Evolutionary conservation across 805 yeast genomes (phyloP).

Genomic region (Candida mattraensis): DNA sequence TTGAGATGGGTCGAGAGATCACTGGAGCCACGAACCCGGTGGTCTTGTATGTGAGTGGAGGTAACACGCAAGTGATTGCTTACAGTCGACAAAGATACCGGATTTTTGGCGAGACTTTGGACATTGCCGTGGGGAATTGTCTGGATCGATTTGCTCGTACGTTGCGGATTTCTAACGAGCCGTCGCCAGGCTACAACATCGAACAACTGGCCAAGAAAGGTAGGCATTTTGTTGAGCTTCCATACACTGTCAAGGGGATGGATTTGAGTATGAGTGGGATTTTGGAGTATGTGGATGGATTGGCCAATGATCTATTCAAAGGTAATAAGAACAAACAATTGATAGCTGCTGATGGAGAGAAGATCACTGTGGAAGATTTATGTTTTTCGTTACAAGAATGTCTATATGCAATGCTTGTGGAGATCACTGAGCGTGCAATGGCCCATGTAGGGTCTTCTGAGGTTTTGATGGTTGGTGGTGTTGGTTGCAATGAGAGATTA

Average conservation of each 20-base stretch:
- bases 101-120: conserved; percentile 98
- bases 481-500: conserved; percentile 89
- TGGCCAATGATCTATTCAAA: conserved; percentile 72
- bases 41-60: conserved; percentile 95
- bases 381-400: conserved; percentile 94
- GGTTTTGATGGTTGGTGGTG: conserved; percentile 96
- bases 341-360: conserved; percentile 45
- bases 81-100: conserved; percentile 91
- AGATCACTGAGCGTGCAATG: conserved; percentile 97
- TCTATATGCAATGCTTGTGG: conserved; percentile 93
- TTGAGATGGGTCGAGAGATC: conserved; percentile 98
- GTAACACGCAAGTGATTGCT: conserved; percentile 97
- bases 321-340: conserved; percentile 40
- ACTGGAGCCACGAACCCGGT: conserved; percentile 98
- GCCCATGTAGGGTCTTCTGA: conserved; percentile 91
- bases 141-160: conserved; percentile 94
- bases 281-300: conserved; percentile 74
- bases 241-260: conserved; percentile 99
- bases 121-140: conserved; percentile 97
- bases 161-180: conserved; percentile 82
- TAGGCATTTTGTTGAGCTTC: conserved; percentile 65
- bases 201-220: conserved; percentile 87
- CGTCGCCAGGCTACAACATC: conserved; percentile 96
- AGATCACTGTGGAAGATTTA: conserved; percentile 77
- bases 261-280: conserved; percentile 97